A percentile compares a stretch with the other conserved stretches of the same genome.
These are phyloP conservation scores for Aspergillus pseudoglaucus DNA, from an alignment of 2,329 filamentous ascomycete genomes.

Conservation along the genomic window DNA sequence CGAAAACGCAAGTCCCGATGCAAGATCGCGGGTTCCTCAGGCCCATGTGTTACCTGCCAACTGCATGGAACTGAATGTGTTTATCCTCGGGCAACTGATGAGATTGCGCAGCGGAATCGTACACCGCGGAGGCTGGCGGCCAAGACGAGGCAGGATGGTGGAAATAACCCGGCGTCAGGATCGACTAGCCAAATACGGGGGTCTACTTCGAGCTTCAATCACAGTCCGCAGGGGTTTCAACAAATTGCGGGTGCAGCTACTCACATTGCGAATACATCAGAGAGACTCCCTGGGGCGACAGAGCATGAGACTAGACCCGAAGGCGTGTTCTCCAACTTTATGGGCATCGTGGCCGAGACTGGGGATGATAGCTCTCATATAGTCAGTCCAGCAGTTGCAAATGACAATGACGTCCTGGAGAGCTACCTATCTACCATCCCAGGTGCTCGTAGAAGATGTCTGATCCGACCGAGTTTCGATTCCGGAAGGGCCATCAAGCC, in stretches of 20 bases:
- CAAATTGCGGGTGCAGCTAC: no score
- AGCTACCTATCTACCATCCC: constrained; percentile 42
- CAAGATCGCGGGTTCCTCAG: constrained; percentile 39
- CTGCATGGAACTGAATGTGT: constrained; percentile 46
- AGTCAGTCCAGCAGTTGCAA: constrained; percentile 47
- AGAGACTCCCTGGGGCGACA: not conserved
- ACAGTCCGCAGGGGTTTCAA: no score
- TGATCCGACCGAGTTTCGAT: constrained; percentile 18
- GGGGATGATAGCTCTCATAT: constrained; percentile 42
- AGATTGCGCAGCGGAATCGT: not conserved
- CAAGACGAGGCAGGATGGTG: not conserved
- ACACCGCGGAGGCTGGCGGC: not conserved
- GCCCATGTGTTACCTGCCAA: constrained; percentile 46
- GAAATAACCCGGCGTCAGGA: not conserved
- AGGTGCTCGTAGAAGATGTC: constrained; percentile 7
- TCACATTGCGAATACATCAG: not conserved
- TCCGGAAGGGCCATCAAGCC: constrained; percentile 20
- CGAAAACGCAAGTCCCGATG: constrained; percentile 50
- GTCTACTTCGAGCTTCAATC: no score
- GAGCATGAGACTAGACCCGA: not conserved
- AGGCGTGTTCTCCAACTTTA: constrained; percentile 5
- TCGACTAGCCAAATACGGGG: no score
- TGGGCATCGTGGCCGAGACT: constrained; percentile 15
- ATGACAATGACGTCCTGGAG: constrained; percentile 49
- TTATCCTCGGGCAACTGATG: constrained; percentile 30